Base-by-base conservation (phyloP, 768 basidiomycete genomes). In the Clathrus columnatus region DNA sequence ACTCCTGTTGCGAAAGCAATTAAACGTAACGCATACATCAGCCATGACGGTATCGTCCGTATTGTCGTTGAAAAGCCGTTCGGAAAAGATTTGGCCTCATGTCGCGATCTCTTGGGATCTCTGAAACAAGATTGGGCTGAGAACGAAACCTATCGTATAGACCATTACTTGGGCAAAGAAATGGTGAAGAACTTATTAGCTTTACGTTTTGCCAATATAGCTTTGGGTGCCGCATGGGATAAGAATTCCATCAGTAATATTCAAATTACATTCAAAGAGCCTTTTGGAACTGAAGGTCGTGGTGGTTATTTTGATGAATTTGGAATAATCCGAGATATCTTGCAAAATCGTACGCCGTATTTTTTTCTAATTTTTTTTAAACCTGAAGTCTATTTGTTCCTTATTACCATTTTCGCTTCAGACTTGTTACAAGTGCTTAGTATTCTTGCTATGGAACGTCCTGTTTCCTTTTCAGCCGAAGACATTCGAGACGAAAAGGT, bases 251-350 rank as follows among this genome's bases (percentile, higher is more conserved):
- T 99, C 74, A 84, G 81, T 72, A 98, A 93, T 66, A 92, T 99
- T 29, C 96, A 99, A 70, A 96, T 98, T 72, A 96, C 93, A 16
- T 97, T 98, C 82, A 98, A 98, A 75, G 96, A 98, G 71, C 92
- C 94, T 1, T 97, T 98, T 67, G 95, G 95, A 18, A 99, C 95
- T 48, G 96, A 99, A 68, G 95, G 95, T n/a, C 89, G 95, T 61
- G 95, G 95, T n/a, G 95, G 96, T 17, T 99, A 99, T 79, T 99
- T 99, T 74, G 95, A 99, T 69, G 94, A 98, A 72, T 99, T 97
- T 71, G 96, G 96, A 54, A 98, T 99, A 69, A 94, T 99, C 70
- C 87, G 95, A 66, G 95, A 99, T 70, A 78, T 99, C 57, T 75
- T 94, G 67, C 95, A 99, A 75, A 99, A 99, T 72, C 95, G 95